Evolutionary conservation across 2,329 filamentous ascomycete genomes (phyloP).

Genomic region (Ceratocystis cubensis): DNA sequence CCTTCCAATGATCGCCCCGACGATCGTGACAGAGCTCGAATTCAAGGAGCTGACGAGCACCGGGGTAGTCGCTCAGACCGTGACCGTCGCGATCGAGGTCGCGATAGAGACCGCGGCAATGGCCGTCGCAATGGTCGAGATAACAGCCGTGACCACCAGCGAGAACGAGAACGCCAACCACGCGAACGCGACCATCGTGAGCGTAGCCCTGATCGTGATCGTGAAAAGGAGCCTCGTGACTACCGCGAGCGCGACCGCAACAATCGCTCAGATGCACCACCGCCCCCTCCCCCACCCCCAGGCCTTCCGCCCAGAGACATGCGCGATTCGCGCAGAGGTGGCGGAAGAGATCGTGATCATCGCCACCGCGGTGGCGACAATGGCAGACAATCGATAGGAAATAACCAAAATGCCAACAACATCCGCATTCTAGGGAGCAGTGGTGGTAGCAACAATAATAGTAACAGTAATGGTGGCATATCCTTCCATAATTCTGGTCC

Average conservation of each 20-base stretch:
- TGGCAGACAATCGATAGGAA: conserved; percentile 7
- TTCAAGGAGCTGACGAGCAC: conserved; percentile 30
- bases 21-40: conserved; percentile 26
- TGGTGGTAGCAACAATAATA: background rate
- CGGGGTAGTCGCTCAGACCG: conserved; percentile 34
- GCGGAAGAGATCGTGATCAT: conserved; percentile 22
- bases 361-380: conserved; percentile 13
- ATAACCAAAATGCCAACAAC: conserved; percentile 7
- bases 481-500: conserved; percentile 9
- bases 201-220: conserved; percentile 36
- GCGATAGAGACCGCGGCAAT: conserved; percentile 29
- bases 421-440: conserved; percentile 14
- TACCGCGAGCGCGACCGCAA: conserved; percentile 29
- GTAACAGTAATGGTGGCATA: background rate
- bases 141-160: conserved; percentile 38
- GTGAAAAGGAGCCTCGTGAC: conserved; percentile 37
- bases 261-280: conserved; percentile 28
- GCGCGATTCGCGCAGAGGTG: conserved; percentile 22
- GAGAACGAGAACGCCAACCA: conserved; percentile 31
- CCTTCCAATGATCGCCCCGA: conserved; percentile 23
- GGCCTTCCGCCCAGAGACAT: conserved; percentile 23
- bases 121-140: conserved; percentile 32
- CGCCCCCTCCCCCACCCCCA: conserved; percentile 20
- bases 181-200: conserved; percentile 33
- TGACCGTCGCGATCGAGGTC: conserved; percentile 32